A percentile compares a stretch with the other conserved stretches of the same genome.
Evolutionary conservation across 225 moss, liverwort and hornwort species (phyloP).

Genomic region (Pleurozium schreberi): DNA sequence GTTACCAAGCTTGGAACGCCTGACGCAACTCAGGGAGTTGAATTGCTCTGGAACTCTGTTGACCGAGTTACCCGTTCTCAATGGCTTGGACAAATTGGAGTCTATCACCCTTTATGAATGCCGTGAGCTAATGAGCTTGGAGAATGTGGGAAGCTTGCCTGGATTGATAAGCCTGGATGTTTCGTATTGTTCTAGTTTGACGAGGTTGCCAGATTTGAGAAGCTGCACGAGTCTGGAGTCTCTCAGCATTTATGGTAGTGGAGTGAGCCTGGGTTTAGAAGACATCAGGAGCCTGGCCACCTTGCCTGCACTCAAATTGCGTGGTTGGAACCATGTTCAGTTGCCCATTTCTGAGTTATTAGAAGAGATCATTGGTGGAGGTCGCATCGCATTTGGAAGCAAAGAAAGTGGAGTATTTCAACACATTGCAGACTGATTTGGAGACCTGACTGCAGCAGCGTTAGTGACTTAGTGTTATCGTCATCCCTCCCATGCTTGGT

Average conservation of each 20-base stretch:
- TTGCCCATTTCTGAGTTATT: too few relatives aligned
- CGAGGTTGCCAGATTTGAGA: too few relatives aligned
- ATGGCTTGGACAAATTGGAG: not conserved
- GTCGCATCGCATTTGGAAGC: too few relatives aligned
- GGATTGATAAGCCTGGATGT: not conserved
- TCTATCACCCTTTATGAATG: fast-evolving
- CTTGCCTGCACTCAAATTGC: too few relatives aligned
- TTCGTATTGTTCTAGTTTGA: not conserved
- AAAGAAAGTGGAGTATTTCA: too few relatives aligned
- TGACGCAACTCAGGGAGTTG: too few relatives aligned
- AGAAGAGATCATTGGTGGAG: too few relatives aligned
- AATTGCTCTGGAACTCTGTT: not conserved
- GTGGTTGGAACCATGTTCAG: too few relatives aligned
- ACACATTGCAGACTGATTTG: not conserved
- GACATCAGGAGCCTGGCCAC: too few relatives aligned
- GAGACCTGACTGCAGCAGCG: fast-evolving
- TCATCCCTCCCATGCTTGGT: too few relatives aligned
- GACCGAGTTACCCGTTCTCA: not conserved
- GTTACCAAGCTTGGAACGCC: too few relatives aligned
- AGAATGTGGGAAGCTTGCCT: not conserved
- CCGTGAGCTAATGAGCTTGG: not conserved
- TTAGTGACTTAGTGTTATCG: too few relatives aligned
- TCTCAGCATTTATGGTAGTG: not conserved
- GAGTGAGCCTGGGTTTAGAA: not conserved
- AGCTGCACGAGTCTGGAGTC: not conserved